Evolutionary conservation across 192 early-diverging fungal genomes (phyloP), one percentile per base, ranked within the genome.

Genomic region (Entomortierella beljakovae): DNA sequence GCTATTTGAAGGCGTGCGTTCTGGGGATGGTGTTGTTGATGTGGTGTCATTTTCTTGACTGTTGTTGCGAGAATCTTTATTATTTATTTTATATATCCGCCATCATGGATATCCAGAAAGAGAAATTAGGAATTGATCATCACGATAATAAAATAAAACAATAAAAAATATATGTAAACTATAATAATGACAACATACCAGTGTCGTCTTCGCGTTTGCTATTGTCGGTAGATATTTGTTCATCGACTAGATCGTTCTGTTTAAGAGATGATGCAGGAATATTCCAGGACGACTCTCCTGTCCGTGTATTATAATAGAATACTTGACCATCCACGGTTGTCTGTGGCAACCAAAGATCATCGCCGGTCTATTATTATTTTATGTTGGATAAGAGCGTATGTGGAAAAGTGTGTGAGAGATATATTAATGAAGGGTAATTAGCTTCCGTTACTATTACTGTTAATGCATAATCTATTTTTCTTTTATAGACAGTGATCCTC

Each of bases 231-330:
- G 55, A 18, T 10, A 31, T 35, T 9, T 71, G 61, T 11, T 62
- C 72, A 2, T 53, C 50, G 32, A 51, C 34, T 29, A 53, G 8
- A n/a, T 50, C 64, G 31, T 31, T 61, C 2, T 34, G n/a, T 32
- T 49, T 35, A 9, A 15, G 18, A 37, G 64, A 55, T 2, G 63
- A 52, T 37, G 73, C 28, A 37, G 75, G 75, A 31, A 79, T 59
- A 4, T 55, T 79, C 88, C 88, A 90, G 15, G 84, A 86, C 7
- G 85, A 83, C 23, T 88, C 80, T 18, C 80, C 73, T 1, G 87
- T 90, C 6, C 83, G 50, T 16, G 62, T 69, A 71, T 90, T 84
- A 43, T 81, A 87, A 56, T 88, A 88, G 50, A 86, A 89, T 20
- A 86, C 68, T 20, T 70, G 69, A 3, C 84, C 84, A 55, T 87